Percentiles rank a stretch among this genome's conserved stretches.
Conservation (phyloP, 2,329 filamentous ascomycete genomes). For the Penicillium sclerotiorum region DNA sequence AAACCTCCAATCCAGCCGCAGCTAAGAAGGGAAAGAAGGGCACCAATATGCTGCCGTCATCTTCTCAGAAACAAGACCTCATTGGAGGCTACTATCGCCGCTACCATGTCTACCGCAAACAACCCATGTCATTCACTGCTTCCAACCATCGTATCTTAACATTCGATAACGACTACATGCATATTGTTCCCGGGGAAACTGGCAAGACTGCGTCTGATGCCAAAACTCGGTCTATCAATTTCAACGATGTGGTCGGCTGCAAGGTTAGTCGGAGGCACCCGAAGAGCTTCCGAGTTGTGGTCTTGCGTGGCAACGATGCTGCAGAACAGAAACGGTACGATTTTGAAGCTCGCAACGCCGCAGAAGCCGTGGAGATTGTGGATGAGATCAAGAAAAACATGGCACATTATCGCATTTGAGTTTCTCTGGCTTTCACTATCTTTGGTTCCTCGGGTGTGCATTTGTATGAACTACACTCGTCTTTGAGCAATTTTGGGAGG, state of each 20-base stretch:
- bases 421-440: not conserved
- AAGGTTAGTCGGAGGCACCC: constrained; percentile 67
- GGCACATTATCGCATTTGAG: constrained; percentile 46
- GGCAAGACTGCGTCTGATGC: constrained; percentile 57
- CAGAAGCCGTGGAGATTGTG: constrained; percentile 64
- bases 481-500: no score
- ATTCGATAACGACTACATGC: constrained; percentile 67
- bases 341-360: constrained; percentile 61
- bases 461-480: no score
- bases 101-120: constrained; percentile 66
- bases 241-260: constrained; percentile 64
- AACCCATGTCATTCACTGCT: constrained; percentile 66
- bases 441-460: no score
- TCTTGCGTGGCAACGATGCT: constrained; percentile 63
- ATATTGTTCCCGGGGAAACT: constrained; percentile 61
- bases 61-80: constrained; percentile 52
- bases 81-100: constrained; percentile 59
- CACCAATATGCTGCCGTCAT: constrained; percentile 46
- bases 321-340: constrained; percentile 68
- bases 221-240: constrained; percentile 65
- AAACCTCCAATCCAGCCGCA: constrained; percentile 20
- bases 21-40: constrained; percentile 45
- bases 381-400: constrained; percentile 65
- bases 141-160: constrained; percentile 63
- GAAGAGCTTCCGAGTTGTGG: constrained; percentile 64